Percentiles rank a stretch among this genome's conserved stretches.
phyloP scores from a whole-genome alignment of 805 yeast genomes.

The Suhomyces prunicola region DNA sequence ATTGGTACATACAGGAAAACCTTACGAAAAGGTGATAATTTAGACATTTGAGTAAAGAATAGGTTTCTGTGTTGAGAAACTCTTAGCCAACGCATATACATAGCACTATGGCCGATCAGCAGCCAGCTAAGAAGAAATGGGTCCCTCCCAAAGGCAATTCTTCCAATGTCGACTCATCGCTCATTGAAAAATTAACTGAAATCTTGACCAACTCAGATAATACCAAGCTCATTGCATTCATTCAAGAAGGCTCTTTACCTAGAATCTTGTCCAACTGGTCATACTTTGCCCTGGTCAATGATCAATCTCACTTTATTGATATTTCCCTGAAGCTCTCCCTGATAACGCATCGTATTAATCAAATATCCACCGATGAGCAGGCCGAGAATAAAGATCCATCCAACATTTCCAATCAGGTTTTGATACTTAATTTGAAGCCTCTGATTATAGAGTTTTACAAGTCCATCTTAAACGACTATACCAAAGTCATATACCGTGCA shows the following conservation, averaged over 20 bases:
- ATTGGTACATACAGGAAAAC: not conserved
- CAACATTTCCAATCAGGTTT: conserved; percentile 5
- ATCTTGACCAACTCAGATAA: conserved; percentile 9
- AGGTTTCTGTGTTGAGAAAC: not conserved
- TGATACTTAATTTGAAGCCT: conserved; percentile 14
- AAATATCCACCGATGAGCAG: conserved; percentile 15
- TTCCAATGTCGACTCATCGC: conserved; percentile 12
- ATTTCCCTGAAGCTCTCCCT: conserved; percentile 42
- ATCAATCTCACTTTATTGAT: conserved; percentile 49
- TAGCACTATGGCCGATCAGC: not conserved
- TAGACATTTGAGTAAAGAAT: not conserved
- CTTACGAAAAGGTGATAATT: not conserved
- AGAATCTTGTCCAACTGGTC: conserved; percentile 42
- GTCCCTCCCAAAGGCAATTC: conserved; percentile 3
- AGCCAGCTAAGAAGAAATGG: conserved; percentile 3
- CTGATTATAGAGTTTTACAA: conserved; percentile 40
- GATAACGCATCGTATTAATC: conserved; percentile 15
- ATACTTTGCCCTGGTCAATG: conserved; percentile 44
- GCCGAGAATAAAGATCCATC: conserved; percentile 5
- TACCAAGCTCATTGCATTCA: conserved; percentile 22
- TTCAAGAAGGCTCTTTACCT: conserved; percentile 24
- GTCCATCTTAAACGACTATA: conserved; percentile 52
- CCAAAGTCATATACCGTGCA: conserved; percentile 66
- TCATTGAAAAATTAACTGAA: conserved; percentile 10
- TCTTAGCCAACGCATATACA: not conserved